Evolutionary conservation across 2,329 filamentous ascomycete genomes (phyloP).

Genomic region (Ophiostoma tasmaniense): DNA sequence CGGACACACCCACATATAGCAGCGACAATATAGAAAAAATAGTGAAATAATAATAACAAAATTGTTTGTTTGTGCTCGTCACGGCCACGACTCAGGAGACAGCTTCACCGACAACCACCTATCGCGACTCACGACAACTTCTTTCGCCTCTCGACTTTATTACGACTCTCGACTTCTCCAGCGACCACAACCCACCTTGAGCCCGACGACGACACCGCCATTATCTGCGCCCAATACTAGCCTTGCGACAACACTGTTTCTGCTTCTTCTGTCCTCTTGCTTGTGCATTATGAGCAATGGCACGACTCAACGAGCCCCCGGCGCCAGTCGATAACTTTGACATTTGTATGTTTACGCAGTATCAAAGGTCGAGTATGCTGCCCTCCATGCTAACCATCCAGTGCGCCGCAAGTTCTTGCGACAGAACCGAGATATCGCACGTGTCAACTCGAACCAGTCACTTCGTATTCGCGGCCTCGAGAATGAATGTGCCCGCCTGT

Average conservation of each 20-base stretch:
- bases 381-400: slow-evolving; percentile 28
- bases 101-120: not conserved
- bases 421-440: slow-evolving; percentile 77
- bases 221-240: slow-evolving; percentile 4
- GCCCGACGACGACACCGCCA: not conserved
- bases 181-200: not conserved
- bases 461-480: slow-evolving; percentile 69
- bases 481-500: slow-evolving; percentile 62
- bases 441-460: slow-evolving; percentile 68
- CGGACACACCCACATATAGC: slow-evolving; percentile 12
- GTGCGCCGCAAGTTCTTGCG: slow-evolving; percentile 72
- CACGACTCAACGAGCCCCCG: slow-evolving; percentile 69
- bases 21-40: slow-evolving; percentile 4
- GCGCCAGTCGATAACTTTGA: slow-evolving; percentile 62
- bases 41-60: not conserved
- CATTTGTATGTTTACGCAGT: slow-evolving; percentile 41
- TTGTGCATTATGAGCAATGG: slow-evolving; percentile 49
- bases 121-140: not conserved
- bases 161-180: not conserved
- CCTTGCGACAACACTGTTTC: slow-evolving; percentile 13
- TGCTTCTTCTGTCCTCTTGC: slow-evolving; percentile 14
- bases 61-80: slow-evolving; percentile 8
- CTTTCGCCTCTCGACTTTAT: not conserved
- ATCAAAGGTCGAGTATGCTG: not conserved
- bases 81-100: slow-evolving; percentile 9